Base-by-base conservation (phyloP, 1,139 yeast genomes). In the Yamadazyma jaroonii region DNA sequence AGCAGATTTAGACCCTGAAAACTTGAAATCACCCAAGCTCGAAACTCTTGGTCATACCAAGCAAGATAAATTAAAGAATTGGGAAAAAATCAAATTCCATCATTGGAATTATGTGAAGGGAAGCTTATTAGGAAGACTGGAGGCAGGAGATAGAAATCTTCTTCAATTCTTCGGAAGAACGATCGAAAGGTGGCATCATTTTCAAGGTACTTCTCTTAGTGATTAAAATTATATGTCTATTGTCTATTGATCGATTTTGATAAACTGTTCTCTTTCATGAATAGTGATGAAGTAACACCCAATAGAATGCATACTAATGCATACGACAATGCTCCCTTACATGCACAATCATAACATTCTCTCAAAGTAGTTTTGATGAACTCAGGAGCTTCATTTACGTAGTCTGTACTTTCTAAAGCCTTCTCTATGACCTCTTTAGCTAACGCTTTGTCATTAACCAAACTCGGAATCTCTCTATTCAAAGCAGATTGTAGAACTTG, bases 321-420 rank as follows among this genome's bases (percentile, higher is more conserved):
- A 50, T 79, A 75, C 9, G 56, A 42, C 48, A 81, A 77, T 0
- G 83, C 79, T 1, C 74, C 70, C 37, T 67, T 71, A 38, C 79
- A 70, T 0, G 81, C 83, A 15, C 48, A 42, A 11, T 61, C 66
- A 55, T 81, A 84, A 3, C 81, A 66, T 5, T 48, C 56, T 14
- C 67, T 60, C 39, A 83, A 63, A 0, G 76, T 72, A 1, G 62
- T 55, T 43, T 61, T 72, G 29, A 73, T 68, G 23, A 59, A 55
- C 4, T 89, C 87, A 0, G 82, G 76, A 9, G 32, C 32, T 3
- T 49, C 52, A 11, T 58, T 52, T 26, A 77, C 67, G 48, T 78
- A 84, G 39, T 78, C 79, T 0, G 84, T 73, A 37, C 76, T 78
- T 35, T 73, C 73, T 29, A 74, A 57, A 0, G 87, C 87, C 31